Conservation (phyloP, 1,139 yeast genomes). For the Scheffersomyces stambukii region DNA sequence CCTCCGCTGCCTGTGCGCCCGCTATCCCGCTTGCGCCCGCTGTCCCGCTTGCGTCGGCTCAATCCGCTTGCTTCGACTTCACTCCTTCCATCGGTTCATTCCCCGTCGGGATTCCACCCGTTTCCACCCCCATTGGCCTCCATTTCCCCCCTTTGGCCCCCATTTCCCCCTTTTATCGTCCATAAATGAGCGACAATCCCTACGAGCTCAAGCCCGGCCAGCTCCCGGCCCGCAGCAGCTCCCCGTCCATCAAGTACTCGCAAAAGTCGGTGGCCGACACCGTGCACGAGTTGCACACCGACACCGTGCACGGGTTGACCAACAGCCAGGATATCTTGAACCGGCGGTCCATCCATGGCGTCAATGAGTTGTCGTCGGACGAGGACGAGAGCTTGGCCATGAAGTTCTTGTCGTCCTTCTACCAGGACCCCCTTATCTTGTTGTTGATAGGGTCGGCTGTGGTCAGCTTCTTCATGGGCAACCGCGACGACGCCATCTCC, state of each 20-base stretch:
- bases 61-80: too few species aligned
- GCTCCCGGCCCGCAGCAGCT: conserved; percentile 20
- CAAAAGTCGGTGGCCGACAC: conserved; percentile 60
- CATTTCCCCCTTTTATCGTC: neutral
- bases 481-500: conserved; percentile 86
- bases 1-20: too few species aligned
- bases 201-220: conserved; percentile 18
- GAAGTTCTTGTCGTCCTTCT: conserved; percentile 74
- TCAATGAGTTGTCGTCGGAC: conserved; percentile 65
- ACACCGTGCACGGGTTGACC: conserved; percentile 53
- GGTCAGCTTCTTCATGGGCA: conserved; percentile 84
- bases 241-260: conserved; percentile 54
- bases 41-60: too few species aligned
- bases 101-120: too few species aligned
- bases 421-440: conserved; percentile 84
- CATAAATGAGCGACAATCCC: conserved; percentile 13
- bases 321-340: conserved; percentile 65
- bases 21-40: too few species aligned
- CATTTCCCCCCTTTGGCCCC: neutral
- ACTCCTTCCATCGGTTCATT: too few species aligned
- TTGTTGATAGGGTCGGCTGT: conserved; percentile 84
- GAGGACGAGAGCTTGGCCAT: conserved; percentile 70
- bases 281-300: conserved; percentile 57
- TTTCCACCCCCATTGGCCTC: neutral
- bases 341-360: conserved; percentile 72